Conservation (phyloP, 2,329 filamentous ascomycete genomes). For the Shiraia bambusicola region DNA sequence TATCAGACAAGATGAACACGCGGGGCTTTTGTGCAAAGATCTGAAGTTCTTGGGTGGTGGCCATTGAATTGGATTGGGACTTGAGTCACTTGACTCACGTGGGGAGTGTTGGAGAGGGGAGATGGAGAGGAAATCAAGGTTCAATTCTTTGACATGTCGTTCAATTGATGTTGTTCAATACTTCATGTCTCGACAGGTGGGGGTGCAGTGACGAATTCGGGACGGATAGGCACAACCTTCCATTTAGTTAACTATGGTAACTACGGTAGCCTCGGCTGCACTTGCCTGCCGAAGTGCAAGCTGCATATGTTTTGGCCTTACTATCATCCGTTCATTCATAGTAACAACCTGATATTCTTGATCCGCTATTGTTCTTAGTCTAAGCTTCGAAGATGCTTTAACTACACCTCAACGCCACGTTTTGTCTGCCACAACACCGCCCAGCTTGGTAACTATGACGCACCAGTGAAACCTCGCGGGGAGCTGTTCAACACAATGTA, state of each 20-base stretch:
- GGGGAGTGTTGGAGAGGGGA: not conserved
- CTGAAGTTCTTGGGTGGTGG: constrained; percentile 30
- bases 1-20: constrained; percentile 45
- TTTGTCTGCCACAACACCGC: constrained; percentile 4
- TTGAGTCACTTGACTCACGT: no score
- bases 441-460: constrained; percentile 10
- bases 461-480: not conserved
- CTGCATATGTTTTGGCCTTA: no score
- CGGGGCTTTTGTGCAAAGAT: constrained; percentile 39
- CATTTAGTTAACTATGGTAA: no score
- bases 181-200: constrained; percentile 16
- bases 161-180: constrained; percentile 16
- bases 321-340: no score
- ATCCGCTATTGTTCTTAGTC: no score
- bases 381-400: no score
- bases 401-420: constrained; percentile 4
- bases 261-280: constrained; percentile 14
- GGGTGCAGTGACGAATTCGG: constrained; percentile 16
- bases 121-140: not conserved
- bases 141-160: constrained; percentile 9
- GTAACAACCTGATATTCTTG: no score
- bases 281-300: constrained; percentile 6
- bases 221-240: constrained; percentile 19
- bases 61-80: constrained; percentile 18
- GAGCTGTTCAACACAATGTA: constrained; percentile 6